Evolutionary conservation across 2,329 filamentous ascomycete species (phyloP).

Genomic region (Apiospora saccharicola): DNA sequence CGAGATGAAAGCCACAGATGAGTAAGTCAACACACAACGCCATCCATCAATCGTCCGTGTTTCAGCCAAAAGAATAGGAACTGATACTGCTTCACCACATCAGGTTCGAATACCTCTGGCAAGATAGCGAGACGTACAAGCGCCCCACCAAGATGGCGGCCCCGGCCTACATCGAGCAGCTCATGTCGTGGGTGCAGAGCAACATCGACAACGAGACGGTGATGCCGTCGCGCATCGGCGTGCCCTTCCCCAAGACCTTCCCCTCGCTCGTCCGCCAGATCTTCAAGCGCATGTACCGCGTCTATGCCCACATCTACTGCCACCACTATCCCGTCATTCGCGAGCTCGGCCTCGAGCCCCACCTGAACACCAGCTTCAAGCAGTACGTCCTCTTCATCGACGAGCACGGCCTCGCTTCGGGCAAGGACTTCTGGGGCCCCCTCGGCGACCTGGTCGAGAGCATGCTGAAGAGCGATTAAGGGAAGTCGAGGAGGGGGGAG

Average conservation of each 20-base stretch:
- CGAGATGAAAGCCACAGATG: conserved; percentile 99
- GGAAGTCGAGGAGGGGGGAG: not conserved
- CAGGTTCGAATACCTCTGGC: conserved; percentile 98
- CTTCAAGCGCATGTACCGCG: conserved; percentile 98
- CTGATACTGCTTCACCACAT: conserved; percentile 22
- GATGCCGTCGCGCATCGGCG: conserved; percentile 93
- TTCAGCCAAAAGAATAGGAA: not conserved
- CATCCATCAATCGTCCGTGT: not conserved
- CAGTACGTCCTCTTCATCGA: conserved; percentile 99
- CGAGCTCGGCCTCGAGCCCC: conserved; percentile 92
- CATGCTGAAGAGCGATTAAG: conserved; percentile 91
- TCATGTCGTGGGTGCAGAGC: conserved; percentile 96
- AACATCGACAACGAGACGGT: conserved; percentile 96
- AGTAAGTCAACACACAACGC: conserved; percentile 62
- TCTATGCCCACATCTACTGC: conserved; percentile 99
- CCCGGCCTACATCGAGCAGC: conserved; percentile 95
- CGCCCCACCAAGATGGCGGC: conserved; percentile 98
- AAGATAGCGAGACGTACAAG: conserved; percentile 93
- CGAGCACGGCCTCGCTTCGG: conserved; percentile 90
- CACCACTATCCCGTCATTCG: conserved; percentile 98
- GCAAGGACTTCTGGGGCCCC: conserved; percentile 97
- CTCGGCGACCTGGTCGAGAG: conserved; percentile 95
- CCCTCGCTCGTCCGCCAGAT: conserved; percentile 88
- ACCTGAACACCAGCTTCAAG: conserved; percentile 99
- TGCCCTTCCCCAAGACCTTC: conserved; percentile 95